phyloP scores from a whole-genome alignment of 148 eudicot species.

The Spergularia bocconei region DNA sequence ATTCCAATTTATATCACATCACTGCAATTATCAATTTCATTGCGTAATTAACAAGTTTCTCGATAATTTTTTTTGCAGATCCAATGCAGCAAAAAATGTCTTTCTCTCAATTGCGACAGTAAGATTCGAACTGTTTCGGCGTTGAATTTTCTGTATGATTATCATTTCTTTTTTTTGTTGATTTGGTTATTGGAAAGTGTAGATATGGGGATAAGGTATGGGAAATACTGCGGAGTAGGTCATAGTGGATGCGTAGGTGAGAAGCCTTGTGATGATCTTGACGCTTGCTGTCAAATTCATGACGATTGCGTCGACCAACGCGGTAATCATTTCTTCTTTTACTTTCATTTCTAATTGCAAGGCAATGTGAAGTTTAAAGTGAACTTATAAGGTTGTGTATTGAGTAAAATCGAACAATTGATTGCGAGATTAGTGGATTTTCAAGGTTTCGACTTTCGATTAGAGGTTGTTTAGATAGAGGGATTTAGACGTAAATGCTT shows the following conservation, averaged over 20 bases:
- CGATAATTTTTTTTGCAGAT: constrained; percentile 32
- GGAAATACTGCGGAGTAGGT: constrained; percentile 95
- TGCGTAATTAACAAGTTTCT: background rate
- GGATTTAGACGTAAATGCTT: no score
- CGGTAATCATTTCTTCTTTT: constrained; percentile 34
- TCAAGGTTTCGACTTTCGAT: background rate
- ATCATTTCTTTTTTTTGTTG: background rate
- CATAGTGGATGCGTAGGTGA: constrained; percentile 91
- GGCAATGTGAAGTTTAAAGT: background rate
- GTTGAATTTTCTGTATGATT: background rate
- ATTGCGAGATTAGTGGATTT: background rate
- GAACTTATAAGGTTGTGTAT: background rate
- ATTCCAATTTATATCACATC: background rate
- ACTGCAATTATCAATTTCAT: background rate
- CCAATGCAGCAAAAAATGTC: constrained; percentile 70
- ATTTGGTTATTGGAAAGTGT: background rate
- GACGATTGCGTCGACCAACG: constrained; percentile 78
- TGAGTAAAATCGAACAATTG: background rate
- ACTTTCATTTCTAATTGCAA: background rate
- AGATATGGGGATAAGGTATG: constrained; percentile 87
- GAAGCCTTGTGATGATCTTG: constrained; percentile 91
- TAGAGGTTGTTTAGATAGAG: no score
- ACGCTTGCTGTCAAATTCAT: constrained; percentile 88
- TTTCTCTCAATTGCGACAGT: constrained; percentile 71
- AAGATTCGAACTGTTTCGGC: constrained; percentile 16